phyloP scores from a whole-genome alignment of 75 land plant genomes.

The Picea sitchensis region DNA sequence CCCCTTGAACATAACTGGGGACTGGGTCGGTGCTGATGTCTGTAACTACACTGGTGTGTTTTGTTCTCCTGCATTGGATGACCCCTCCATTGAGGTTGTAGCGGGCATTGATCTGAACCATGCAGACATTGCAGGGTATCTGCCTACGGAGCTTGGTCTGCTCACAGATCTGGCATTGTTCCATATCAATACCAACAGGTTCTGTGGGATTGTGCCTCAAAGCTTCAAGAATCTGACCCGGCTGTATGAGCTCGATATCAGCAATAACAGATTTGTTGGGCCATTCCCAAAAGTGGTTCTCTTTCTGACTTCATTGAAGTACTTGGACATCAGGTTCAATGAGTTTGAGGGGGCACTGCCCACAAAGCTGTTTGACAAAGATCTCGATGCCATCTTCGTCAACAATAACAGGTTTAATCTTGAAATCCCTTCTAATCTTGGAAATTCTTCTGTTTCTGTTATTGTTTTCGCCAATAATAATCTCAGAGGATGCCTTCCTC shows the following conservation, averaged over 20 bases:
- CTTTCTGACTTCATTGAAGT: slow-evolving; percentile 26
- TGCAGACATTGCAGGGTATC: slow-evolving; percentile 52
- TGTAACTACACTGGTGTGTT: slow-evolving; percentile 54
- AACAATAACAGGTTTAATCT: slow-evolving; percentile 33
- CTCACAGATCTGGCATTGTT: slow-evolving; percentile 54
- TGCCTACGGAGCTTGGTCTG: slow-evolving; percentile 65
- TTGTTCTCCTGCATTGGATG: slow-evolving; percentile 37
- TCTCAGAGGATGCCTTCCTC: slow-evolving; percentile 34
- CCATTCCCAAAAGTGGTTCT: slow-evolving; percentile 41
- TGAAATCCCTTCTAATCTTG: slow-evolving; percentile 35
- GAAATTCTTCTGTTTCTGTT: slow-evolving; percentile 45
- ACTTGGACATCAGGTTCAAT: slow-evolving; percentile 52
- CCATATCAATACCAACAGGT: slow-evolving; percentile 59
- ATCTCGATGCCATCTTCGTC: slow-evolving; percentile 50
- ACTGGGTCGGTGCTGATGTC: slow-evolving; percentile 55
- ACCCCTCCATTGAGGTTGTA: slow-evolving; percentile 35
- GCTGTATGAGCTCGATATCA: slow-evolving; percentile 46
- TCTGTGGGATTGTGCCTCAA: slow-evolving; percentile 41
- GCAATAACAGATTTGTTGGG: slow-evolving; percentile 51
- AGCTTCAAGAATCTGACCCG: slow-evolving; percentile 20
- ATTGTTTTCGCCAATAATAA: slow-evolving; percentile 53
- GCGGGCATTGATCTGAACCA: slow-evolving; percentile 64
- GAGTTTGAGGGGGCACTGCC: slow-evolving; percentile 44
- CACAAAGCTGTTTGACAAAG: slow-evolving; percentile 30
- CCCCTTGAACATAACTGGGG: slow-evolving; percentile 40